Evolutionary conservation across 2,329 filamentous ascomycete genomes (phyloP).

Genomic region (Aspergillus awamori): DNA sequence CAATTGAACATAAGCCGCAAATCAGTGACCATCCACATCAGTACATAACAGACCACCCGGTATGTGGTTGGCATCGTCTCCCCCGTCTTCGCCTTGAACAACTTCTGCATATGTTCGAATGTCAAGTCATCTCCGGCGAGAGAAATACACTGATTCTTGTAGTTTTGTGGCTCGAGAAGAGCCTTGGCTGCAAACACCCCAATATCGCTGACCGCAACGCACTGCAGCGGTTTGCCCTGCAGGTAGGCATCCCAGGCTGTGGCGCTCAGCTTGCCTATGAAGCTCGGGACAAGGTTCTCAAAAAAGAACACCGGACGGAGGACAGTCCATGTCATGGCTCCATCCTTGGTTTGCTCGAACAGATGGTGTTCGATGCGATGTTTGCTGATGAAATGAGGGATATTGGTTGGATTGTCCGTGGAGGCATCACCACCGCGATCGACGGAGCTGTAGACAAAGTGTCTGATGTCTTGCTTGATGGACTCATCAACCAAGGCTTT

Average conservation of each 20-base stretch:
- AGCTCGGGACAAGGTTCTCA: conserved; percentile 56
- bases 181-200: conserved; percentile 55
- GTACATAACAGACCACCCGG: conserved; percentile 41
- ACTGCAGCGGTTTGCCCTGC: conserved; percentile 47
- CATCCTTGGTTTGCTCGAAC: conserved; percentile 42
- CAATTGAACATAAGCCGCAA: conserved; percentile 53
- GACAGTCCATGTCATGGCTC: conserved; percentile 62
- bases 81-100: conserved; percentile 53
- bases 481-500: conserved; percentile 62
- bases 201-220: conserved; percentile 54
- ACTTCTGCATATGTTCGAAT: conserved; percentile 47
- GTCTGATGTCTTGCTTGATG: conserved; percentile 57
- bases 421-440: conserved; percentile 63
- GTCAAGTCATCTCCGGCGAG: conserved; percentile 59
- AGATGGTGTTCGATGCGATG: conserved; percentile 65
- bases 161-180: conserved; percentile 50
- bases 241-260: conserved; percentile 46
- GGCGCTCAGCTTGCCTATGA: conserved; percentile 53
- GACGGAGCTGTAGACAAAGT: conserved; percentile 67
- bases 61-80: conserved; percentile 47
- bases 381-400: conserved; percentile 67
- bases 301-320: conserved; percentile 66
- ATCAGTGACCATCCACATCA: conserved; percentile 51
- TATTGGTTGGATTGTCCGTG: conserved; percentile 55
- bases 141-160: conserved; percentile 38